Base-by-base conservation (phyloP, 192 early-diverging fungal genomes). In the Phlyctochytrium planicorne region DNA sequence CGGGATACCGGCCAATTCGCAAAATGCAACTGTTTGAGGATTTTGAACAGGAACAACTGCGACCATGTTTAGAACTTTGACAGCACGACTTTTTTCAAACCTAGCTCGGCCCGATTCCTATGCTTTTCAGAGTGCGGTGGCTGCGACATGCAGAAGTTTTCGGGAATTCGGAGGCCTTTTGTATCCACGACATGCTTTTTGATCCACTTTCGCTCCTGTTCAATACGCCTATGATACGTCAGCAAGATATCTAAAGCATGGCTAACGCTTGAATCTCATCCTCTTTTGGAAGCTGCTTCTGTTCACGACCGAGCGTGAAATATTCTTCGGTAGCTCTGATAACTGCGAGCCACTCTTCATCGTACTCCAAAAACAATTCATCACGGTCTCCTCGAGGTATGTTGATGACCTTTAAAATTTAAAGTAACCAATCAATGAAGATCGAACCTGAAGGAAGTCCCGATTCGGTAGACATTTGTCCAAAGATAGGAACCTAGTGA, bases 381-480 rank as follows among this genome's bases (percentile, higher is more conserved):
- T 10, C n/a, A 50, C 40, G 40, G 35, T 0, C 70, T 59, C 16
- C 65, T 76, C 34, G 47, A 27, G 93, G 83, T 2, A 87, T 16
- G 24, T 29, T 27, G 16, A 69, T 27, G 40, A 30, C 30, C 16
- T 53, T 20, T 30, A n/a, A 57, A 53, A 50, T 50, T 29, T 65
- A 52, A 29, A 59, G 47, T 53, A 27, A 53, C 6, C 17, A 30
- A 50, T n/a, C 53, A 3, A 40, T 53, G 34, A 65, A 62, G 4
- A 30, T 23, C 33, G 71, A 34, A 95, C 86, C 76, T 97, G 92
- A 30, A 99, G 72, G 69, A 93, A 97, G 34, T 91, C 78, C 0
- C 91, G 80, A 2, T 78, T 60, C 1, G 88, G 89, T 25, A 92
- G 53, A 61, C 97, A 99, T 61, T 98, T 98, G 78, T 99, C 97